Evolutionary conservation across 164 flowering plant genomes (phyloP), one percentile per base, ranked within the genome.

Genomic region (Brasenia schreberi): DNA sequence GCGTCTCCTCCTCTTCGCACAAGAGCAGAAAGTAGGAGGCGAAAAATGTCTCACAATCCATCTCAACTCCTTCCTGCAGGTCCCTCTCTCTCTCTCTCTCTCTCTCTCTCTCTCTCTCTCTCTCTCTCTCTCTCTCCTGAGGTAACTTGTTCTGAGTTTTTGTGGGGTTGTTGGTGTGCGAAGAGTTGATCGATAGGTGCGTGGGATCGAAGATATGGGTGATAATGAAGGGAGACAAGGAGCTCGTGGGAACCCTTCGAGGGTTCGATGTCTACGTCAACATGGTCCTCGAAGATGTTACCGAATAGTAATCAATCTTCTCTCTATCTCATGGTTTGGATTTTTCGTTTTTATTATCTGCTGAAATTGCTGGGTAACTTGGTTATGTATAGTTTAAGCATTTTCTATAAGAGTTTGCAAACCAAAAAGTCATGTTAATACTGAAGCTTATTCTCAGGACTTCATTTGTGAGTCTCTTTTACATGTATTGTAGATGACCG

Each of bases 281-380:
- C 76, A 93, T 93, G 98, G 98, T 93, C 60, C 96, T 93, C 27
- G 98, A 93, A 81, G 98, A 93, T 66, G 98, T 93, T 72, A 93
- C 92, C 73, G 98, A 93, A 82, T 93, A 93, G 98, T 93, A 80
- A 77, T 56, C 58, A 39, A 1, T 14, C 56, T 1, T 9, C 65
- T 66, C 62, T 68, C 66, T 71, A 42, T 68, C 17, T 33, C 39
- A 33, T 33, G 39, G 39, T 33, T 33, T 33, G 39, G 39, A 33
- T 33, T 33, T 33, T 33, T 33, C 39, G 39, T 33, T 33, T 33
- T 33, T 33, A 33, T 33, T 33, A 3, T 33, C 39, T 33, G 39
- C 39, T 33, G 39, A 33, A 33, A 33, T 33, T 33, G 39, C 39
- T 33, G 39, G 39, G 39, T 33, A 33, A 33, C 39, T 33, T 33